Evolutionary conservation across 2,329 filamentous ascomycete genomes (phyloP).

Genomic region (Colletotrichum zoysiae): DNA sequence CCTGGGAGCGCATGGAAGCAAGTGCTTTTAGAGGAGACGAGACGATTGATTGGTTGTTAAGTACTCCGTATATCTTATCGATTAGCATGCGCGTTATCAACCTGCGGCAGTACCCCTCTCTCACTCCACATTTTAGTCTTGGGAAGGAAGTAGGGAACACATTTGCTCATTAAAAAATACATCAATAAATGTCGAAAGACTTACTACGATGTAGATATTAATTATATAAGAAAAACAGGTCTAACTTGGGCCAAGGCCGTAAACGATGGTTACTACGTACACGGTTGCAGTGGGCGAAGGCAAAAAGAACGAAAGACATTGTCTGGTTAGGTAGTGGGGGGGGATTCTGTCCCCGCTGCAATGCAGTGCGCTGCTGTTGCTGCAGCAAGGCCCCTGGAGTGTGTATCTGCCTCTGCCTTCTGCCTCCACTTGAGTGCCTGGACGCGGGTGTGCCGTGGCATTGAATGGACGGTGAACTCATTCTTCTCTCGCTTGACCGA

Average conservation of each 20-base stretch:
- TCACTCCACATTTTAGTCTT: background rate
- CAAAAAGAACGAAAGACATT: background rate
- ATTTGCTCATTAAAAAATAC: too few species aligned
- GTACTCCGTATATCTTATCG: background rate
- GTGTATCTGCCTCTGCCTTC: constrained; percentile 1
- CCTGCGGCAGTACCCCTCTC: background rate
- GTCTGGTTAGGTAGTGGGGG: background rate
- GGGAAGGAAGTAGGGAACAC: too few species aligned
- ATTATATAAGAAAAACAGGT: background rate
- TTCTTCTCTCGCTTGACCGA: background rate
- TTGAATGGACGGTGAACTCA: constrained; percentile 2
- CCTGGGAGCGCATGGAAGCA: background rate
- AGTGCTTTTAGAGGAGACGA: background rate
- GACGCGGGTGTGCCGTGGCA: background rate
- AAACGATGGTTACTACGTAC: too few species aligned
- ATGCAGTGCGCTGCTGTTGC: background rate
- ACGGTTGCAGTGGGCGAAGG: background rate
- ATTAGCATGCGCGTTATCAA: background rate
- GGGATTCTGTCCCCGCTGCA: background rate
- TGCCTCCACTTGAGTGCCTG: background rate
- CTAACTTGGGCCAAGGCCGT: too few species aligned
- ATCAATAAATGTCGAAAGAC: background rate
- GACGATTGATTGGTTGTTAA: background rate
- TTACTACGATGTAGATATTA: background rate
- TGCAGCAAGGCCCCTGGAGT: background rate